phyloP scores from a whole-genome alignment of 164 flowering plant genomes.

The Berberis vulgaris region DNA sequence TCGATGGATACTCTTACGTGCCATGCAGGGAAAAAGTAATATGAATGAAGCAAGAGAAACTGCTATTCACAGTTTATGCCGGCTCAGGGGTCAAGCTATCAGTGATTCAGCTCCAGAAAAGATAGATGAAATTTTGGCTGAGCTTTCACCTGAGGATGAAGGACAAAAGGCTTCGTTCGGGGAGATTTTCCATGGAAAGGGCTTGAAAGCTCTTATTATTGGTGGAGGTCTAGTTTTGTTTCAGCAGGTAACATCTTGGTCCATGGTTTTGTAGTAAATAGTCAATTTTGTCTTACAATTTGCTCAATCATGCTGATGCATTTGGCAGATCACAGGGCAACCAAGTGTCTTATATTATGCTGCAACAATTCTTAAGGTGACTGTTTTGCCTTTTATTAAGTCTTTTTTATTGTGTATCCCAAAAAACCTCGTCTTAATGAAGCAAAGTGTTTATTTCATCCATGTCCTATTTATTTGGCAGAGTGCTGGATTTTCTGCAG shows the following conservation, averaged over 20 bases:
- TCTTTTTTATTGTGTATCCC: too few species aligned
- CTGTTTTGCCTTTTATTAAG: background rate
- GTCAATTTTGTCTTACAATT: background rate
- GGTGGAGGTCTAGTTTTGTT: constrained; percentile 85
- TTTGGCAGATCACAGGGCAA: constrained; percentile 91
- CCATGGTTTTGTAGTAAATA: background rate
- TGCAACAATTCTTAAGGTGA: constrained; percentile 84
- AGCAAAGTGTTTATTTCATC: too few species aligned
- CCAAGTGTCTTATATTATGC: constrained; percentile 99
- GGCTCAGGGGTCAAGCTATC: constrained; percentile 59
- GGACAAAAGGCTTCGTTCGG: constrained; percentile 45
- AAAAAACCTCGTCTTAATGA: too few species aligned
- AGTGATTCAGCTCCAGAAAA: constrained; percentile 55
- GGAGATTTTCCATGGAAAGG: constrained; percentile 83
- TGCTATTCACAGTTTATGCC: constrained; percentile 68
- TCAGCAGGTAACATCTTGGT: constrained; percentile 68
- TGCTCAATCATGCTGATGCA: background rate
- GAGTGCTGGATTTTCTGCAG: constrained; percentile 97
- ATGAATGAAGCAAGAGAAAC: constrained; percentile 45
- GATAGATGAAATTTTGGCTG: constrained; percentile 66
- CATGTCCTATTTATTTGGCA: constrained; percentile 18
- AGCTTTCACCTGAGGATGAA: constrained; percentile 53
- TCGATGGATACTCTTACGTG: constrained; percentile 83
- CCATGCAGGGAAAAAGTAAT: constrained; percentile 69
- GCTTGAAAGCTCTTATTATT: constrained; percentile 80